Percentiles rank a stretch among this genome's conserved stretches.
phyloP scores from a whole-genome alignment of 441 rosid genomes.

The Pelargonium australe region DNA sequence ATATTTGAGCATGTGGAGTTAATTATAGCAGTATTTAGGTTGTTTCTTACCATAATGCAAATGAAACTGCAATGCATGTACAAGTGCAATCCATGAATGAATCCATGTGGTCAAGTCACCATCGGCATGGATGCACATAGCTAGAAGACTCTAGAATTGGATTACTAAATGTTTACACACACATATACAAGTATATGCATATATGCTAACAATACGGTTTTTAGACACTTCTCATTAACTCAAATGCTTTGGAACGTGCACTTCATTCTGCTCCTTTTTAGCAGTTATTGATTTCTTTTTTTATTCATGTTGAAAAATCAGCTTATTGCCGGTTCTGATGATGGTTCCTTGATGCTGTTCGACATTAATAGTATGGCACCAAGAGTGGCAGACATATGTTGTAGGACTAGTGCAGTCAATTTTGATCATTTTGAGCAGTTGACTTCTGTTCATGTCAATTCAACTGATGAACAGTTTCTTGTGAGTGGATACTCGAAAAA shows the following conservation, averaged over 20 bases:
- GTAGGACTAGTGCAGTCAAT: conserved; percentile 18
- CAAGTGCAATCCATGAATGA: neutral
- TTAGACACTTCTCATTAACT: neutral
- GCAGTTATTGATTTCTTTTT: conserved; percentile 7
- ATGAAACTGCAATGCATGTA: neutral
- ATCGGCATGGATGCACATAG: neutral
- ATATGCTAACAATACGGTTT: neutral
- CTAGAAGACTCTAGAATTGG: neutral
- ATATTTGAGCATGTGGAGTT: neutral
- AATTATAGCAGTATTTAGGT: neutral
- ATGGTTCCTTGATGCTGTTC: conserved; percentile 36
- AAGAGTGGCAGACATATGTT: conserved; percentile 19
- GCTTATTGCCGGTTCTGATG: conserved; percentile 42
- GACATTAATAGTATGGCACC: conserved; percentile 27
- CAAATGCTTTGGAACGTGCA: neutral
- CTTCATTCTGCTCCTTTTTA: conserved; percentile 8
- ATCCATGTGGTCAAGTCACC: neutral
- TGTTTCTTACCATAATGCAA: neutral
- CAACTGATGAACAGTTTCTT: conserved; percentile 37
- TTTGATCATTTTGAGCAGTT: conserved; percentile 39
- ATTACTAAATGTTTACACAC: neutral
- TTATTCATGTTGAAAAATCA: conserved; percentile 19
- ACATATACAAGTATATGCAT: neutral
- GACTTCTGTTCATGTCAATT: conserved; percentile 44
- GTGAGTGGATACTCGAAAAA: conserved; percentile 41